phyloP scores from a whole-genome alignment of 441 rosid genomes.

The Raphanus hybrid region DNA sequence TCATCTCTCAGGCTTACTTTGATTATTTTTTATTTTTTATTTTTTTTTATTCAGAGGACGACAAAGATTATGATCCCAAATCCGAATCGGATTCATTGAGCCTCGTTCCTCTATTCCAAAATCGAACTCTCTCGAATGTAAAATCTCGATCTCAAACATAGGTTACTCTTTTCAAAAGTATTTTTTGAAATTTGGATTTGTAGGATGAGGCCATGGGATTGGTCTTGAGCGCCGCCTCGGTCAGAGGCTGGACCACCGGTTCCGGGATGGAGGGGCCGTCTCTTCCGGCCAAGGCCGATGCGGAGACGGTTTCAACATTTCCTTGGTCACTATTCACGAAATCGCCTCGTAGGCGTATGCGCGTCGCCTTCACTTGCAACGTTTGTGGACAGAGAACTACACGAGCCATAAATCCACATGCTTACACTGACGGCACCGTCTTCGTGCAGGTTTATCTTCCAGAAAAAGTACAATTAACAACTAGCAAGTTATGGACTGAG shows the following conservation, averaged over 20 bases:
- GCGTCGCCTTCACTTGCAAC: conserved; percentile 92
- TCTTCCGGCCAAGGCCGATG: conserved; percentile 59
- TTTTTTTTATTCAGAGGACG: conserved; percentile 50
- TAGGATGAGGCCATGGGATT: conserved; percentile 94
- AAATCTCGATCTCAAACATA: conserved; percentile 2
- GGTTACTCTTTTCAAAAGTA: neutral
- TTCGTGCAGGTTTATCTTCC: conserved; percentile 71
- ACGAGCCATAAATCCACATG: conserved; percentile 85
- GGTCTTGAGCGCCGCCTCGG: conserved; percentile 83
- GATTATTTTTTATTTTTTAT: neutral
- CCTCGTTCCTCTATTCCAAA: conserved; percentile 67
- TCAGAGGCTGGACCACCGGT: conserved; percentile 91
- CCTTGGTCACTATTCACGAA: conserved; percentile 95
- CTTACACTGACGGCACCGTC: conserved; percentile 90
- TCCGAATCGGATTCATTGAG: conserved; percentile 57
- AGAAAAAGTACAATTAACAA: neutral
- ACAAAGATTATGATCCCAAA: conserved; percentile 60
- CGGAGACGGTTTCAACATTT: conserved; percentile 76
- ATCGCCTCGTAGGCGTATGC: conserved; percentile 96
- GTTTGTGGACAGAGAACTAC: conserved; percentile 90
- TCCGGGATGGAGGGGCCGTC: conserved; percentile 97
- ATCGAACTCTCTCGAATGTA: conserved; percentile 66
- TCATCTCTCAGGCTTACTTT: neutral
- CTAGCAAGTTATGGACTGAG: neutral
- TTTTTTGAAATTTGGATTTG: conserved; percentile 20